Percentiles rank a stretch among this genome's conserved stretches.
Conservation (phyloP, 768 basidiomycete species). For the Rubroboletus pulcherrimus region DNA sequence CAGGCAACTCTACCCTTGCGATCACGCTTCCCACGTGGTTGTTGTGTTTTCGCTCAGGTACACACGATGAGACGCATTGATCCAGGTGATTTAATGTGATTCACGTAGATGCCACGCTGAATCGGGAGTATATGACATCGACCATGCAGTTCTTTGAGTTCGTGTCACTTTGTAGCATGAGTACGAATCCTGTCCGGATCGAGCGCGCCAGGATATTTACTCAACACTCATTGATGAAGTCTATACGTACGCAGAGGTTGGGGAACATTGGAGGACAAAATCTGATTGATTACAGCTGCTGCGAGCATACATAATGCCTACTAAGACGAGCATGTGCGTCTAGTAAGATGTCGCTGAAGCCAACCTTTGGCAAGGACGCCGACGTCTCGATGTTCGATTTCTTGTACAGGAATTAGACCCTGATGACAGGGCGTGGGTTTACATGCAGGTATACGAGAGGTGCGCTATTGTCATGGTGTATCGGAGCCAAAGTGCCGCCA, state of each 20-base stretch:
- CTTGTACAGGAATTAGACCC: neutral
- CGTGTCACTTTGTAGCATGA: too few relatives aligned
- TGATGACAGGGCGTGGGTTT: too few relatives aligned
- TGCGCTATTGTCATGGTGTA: neutral
- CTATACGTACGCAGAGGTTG: neutral
- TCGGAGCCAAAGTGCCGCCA: neutral
- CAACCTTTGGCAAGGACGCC: neutral
- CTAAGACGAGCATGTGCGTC: neutral
- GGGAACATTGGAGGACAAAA: neutral
- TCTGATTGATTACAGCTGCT: neutral
- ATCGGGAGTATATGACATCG: too few relatives aligned
- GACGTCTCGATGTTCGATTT: neutral
- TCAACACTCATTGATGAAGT: too few relatives aligned
- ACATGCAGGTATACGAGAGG: neutral
- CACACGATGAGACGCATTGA: neutral
- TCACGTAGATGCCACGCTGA: too few relatives aligned
- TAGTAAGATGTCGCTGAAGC: neutral
- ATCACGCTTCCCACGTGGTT: neutral
- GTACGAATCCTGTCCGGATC: too few relatives aligned
- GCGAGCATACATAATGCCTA: neutral
- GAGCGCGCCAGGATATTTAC: neutral
- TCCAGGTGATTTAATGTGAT: too few relatives aligned
- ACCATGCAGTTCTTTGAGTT: too few relatives aligned
- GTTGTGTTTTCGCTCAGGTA: neutral
- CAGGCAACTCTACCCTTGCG: too few relatives aligned